phyloP scores from a whole-genome alignment of 169 alveolate species.

The Neospora caninum region DNA sequence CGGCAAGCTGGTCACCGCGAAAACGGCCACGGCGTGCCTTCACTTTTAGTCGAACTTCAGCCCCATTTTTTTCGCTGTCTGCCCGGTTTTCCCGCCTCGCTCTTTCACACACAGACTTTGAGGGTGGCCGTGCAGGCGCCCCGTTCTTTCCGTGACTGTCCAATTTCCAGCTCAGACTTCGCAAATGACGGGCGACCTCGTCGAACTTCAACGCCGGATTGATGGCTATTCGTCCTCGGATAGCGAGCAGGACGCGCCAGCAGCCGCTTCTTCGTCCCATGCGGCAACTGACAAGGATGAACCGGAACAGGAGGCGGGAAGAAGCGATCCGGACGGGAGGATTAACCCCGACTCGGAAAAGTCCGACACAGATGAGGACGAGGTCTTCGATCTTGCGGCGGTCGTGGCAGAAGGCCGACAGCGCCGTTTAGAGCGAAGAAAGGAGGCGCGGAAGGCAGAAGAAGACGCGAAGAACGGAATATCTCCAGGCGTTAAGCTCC shows the following conservation, averaged over 20 bases:
- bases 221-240: slow-evolving; percentile 31
- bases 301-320: background rate
- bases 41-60: too few relatives aligned
- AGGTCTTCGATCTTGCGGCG: slow-evolving; percentile 7
- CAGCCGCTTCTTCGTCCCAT: background rate
- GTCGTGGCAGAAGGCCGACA: slow-evolving; percentile 19
- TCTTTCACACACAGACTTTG: too few relatives aligned
- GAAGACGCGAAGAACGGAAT: background rate
- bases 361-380: background rate
- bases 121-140: too few relatives aligned
- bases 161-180: background rate
- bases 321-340: background rate
- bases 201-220: slow-evolving; percentile 19
- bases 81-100: too few relatives aligned
- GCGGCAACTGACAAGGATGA: background rate
- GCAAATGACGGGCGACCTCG: slow-evolving; percentile 12
- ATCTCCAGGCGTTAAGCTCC: background rate
- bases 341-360: background rate
- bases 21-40: too few relatives aligned
- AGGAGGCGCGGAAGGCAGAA: background rate
- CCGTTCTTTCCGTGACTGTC: background rate
- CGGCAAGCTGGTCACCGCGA: too few relatives aligned
- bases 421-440: background rate
- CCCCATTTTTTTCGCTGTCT: too few relatives aligned
- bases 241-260: background rate